Conservation (phyloP, 2,329 filamentous ascomycete genomes). For the Colletotrichum orchidophilum region DNA sequence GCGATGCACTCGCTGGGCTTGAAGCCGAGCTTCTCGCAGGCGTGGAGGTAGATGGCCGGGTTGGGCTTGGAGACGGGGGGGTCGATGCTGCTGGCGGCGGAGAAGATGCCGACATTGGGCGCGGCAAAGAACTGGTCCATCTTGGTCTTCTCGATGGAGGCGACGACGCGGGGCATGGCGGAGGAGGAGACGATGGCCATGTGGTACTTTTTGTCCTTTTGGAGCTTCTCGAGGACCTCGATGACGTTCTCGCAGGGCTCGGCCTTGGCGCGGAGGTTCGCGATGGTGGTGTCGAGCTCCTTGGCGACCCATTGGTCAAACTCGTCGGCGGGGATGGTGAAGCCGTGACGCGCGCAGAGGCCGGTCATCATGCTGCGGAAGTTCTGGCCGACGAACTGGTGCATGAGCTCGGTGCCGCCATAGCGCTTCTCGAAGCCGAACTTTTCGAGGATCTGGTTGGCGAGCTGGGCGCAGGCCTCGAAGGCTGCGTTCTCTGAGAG, state of each 20-base stretch:
- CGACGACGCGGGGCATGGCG: slow-evolving; percentile 79
- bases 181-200: slow-evolving; percentile 85
- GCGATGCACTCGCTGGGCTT: slow-evolving; percentile 77
- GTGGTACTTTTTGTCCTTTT: slow-evolving; percentile 68
- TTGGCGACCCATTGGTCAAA: slow-evolving; percentile 76
- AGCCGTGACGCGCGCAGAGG: slow-evolving; percentile 79
- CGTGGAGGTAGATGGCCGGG: slow-evolving; percentile 85
- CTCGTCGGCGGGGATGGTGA: slow-evolving; percentile 74
- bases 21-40: slow-evolving; percentile 78
- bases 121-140: slow-evolving; percentile 81
- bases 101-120: slow-evolving; percentile 78
- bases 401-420: slow-evolving; percentile 80
- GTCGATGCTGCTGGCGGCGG: slow-evolving; percentile 80
- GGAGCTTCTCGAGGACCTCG: slow-evolving; percentile 72
- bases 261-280: slow-evolving; percentile 76
- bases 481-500: slow-evolving; percentile 91
- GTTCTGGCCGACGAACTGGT: slow-evolving; percentile 91
- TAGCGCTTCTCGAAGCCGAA: slow-evolving; percentile 73
- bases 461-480: slow-evolving; percentile 86
- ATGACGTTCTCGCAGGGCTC: slow-evolving; percentile 75
- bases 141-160: slow-evolving; percentile 80
- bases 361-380: slow-evolving; percentile 89
- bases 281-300: slow-evolving; percentile 86
- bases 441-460: slow-evolving; percentile 83
- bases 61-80: slow-evolving; percentile 88